phyloP scores from a whole-genome alignment of 192 early-diverging fungal genomes.

The Helicostylum pulchrum region DNA sequence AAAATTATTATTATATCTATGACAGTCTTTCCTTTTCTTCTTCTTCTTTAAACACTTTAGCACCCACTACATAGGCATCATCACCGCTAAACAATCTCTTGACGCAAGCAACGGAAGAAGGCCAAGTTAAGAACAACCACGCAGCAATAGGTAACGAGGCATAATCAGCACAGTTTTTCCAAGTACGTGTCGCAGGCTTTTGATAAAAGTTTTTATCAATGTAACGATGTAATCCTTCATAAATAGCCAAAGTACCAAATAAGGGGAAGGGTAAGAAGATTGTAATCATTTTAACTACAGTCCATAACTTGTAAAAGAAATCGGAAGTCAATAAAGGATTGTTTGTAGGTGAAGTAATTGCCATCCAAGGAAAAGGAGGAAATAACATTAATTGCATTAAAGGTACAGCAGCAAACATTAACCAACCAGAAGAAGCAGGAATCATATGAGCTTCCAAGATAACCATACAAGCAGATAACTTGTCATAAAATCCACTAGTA shows the following conservation, averaged over 20 bases:
- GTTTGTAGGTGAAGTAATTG: constrained; percentile 15
- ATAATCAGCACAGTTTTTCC: constrained; percentile 39
- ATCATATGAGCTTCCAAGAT: constrained; percentile 55
- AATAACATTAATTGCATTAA: constrained; percentile 43
- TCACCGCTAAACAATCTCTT: constrained; percentile 35
- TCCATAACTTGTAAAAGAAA: constrained; percentile 39
- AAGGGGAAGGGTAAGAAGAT: constrained; percentile 42
- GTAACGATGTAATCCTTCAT: constrained; percentile 40
- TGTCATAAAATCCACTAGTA: constrained; percentile 29
- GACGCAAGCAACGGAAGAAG: constrained; percentile 41
- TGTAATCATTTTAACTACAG: constrained; percentile 38
- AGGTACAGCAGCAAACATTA: constrained; percentile 53
- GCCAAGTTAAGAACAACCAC: constrained; percentile 51
- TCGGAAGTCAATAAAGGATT: constrained; percentile 40
- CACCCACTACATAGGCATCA: constrained; percentile 38
- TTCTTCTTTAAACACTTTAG: constrained; percentile 38
- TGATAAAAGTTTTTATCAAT: constrained; percentile 41
- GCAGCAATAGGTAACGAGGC: constrained; percentile 40
- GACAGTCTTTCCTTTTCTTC: constrained; percentile 1
- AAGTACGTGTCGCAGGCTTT: constrained; percentile 30
- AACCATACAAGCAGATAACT: constrained; percentile 36
- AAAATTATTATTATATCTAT: neutral
- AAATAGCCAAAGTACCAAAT: constrained; percentile 38
- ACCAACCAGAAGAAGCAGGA: constrained; percentile 49
- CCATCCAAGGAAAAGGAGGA: constrained; percentile 27